These are phyloP conservation scores for Tolypocladium capitatum DNA, from an alignment of 2,329 filamentous ascomycete species.

Conservation along the genomic window DNA sequence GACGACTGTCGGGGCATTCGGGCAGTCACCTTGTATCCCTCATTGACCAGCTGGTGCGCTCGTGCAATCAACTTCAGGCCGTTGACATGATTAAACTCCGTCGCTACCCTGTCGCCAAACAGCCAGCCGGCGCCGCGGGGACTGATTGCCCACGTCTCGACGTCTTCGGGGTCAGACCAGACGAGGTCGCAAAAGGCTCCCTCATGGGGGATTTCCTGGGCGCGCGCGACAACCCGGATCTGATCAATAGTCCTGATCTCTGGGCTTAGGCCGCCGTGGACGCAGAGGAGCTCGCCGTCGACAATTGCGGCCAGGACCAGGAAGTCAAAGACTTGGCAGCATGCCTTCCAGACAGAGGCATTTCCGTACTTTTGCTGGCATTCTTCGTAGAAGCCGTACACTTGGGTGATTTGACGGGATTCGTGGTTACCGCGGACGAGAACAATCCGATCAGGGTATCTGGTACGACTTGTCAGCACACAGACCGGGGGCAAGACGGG, in stretches of 20 bases:
- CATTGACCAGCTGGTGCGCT: conserved; percentile 96
- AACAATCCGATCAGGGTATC: conserved; percentile 90
- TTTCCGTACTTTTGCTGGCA: conserved; percentile 98
- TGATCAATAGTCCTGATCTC: conserved; percentile 97
- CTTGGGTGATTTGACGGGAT: conserved; percentile 92
- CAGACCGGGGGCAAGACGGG: not conserved
- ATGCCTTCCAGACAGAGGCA: conserved; percentile 99
- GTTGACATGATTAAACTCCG: conserved; percentile 95
- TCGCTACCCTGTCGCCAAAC: conserved; percentile 94
- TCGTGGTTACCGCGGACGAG: conserved; percentile 97
- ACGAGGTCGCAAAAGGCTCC: conserved; percentile 97
- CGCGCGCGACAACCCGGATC: conserved; percentile 95
- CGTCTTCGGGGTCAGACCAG: conserved; percentile 95
- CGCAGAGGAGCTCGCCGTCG: conserved; percentile 95
- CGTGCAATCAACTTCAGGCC: conserved; percentile 89
- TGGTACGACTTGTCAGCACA: conserved; percentile 21
- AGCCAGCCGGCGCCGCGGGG: conserved; percentile 95
- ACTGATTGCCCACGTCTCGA: conserved; percentile 91
- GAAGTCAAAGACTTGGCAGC: conserved; percentile 98
- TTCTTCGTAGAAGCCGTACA: conserved; percentile 98
- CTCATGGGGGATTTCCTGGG: conserved; percentile 95
- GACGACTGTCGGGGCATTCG: not conserved
- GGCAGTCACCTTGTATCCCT: conserved; percentile 75
- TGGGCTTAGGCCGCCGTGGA: conserved; percentile 80
- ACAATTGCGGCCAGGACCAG: conserved; percentile 93